phyloP scores from a whole-genome alignment of 768 basidiomycete species.

The Rhodotorula graminis region DNA sequence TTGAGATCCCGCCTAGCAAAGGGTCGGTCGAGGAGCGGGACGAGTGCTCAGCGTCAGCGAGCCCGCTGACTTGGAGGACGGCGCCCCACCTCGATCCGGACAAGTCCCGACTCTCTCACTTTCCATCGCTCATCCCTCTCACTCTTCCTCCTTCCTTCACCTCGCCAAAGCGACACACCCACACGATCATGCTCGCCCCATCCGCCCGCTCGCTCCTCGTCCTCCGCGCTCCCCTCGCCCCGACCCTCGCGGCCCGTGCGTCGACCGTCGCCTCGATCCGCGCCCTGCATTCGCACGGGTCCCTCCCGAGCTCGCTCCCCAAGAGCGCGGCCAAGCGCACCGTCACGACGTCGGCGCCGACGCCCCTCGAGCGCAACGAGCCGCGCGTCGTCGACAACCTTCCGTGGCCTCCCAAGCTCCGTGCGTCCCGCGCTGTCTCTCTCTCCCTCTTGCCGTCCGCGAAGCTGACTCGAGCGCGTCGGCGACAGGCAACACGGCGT shows the following conservation, averaged over 20 bases:
- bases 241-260: neutral
- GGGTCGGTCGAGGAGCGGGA: no score
- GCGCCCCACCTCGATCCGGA: neutral
- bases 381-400: neutral
- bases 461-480: no score
- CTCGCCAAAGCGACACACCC: no score
- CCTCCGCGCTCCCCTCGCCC: neutral
- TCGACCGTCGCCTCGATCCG: neutral
- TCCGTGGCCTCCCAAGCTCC: neutral
- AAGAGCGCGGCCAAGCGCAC: neutral
- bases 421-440: no score
- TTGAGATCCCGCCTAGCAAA: no score
- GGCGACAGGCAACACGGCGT: neutral
- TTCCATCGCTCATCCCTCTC: neutral
- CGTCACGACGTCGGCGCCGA: neutral
- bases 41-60: neutral
- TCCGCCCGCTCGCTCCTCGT: neutral
- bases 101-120: neutral
- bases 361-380: neutral
- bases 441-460: no score
- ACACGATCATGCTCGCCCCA: neutral
- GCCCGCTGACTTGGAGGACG: neutral
- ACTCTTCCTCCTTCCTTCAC: neutral
- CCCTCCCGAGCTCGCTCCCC: neutral
- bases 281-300: neutral